These are phyloP conservation scores for Vaccinium myrtillus DNA, from an alignment of 148 eudicot genomes.

Conservation along the genomic window DNA sequence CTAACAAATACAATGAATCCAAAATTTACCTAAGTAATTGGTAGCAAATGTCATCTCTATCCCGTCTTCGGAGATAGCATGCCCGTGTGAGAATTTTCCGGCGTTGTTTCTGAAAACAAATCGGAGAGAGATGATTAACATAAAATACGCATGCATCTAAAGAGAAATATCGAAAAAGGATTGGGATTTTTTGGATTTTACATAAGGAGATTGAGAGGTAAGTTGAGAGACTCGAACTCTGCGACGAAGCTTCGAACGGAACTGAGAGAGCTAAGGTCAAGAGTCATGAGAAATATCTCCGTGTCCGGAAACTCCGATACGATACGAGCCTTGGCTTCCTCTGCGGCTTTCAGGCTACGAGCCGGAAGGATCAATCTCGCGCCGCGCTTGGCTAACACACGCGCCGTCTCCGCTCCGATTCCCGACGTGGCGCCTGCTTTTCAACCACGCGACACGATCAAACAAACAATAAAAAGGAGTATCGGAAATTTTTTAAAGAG, in stretches of 20 bases:
- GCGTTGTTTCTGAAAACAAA: conserved; percentile 77
- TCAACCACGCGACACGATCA: conserved; percentile 7
- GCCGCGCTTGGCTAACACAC: conserved; percentile 80
- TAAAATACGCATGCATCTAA: neutral
- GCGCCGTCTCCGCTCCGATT: conserved; percentile 91
- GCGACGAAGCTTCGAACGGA: conserved; percentile 64
- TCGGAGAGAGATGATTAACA: neutral
- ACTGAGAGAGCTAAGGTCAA: conserved; percentile 80
- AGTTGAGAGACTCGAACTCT: conserved; percentile 58
- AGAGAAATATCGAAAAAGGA: neutral
- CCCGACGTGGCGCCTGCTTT: conserved; percentile 89
- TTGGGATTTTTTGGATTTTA: conserved; percentile 18
- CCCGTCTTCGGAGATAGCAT: conserved; percentile 78
- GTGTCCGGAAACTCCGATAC: conserved; percentile 58
- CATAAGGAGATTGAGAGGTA: conserved; percentile 94
- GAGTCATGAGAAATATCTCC: conserved; percentile 60
- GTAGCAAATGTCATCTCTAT: conserved; percentile 96
- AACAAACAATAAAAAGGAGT: neutral
- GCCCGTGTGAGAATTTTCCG: conserved; percentile 73
- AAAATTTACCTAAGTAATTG: conserved; percentile 66
- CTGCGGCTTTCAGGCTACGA: conserved; percentile 71
- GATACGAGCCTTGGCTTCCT: conserved; percentile 61
- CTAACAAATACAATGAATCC: neutral
- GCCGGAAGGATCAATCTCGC: conserved; percentile 70
- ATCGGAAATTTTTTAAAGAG: too few species aligned